Evolutionary conservation across 371 early-diverging fungal genomes (phyloP).

Genomic region (Polyrhizophydium stewartii): DNA sequence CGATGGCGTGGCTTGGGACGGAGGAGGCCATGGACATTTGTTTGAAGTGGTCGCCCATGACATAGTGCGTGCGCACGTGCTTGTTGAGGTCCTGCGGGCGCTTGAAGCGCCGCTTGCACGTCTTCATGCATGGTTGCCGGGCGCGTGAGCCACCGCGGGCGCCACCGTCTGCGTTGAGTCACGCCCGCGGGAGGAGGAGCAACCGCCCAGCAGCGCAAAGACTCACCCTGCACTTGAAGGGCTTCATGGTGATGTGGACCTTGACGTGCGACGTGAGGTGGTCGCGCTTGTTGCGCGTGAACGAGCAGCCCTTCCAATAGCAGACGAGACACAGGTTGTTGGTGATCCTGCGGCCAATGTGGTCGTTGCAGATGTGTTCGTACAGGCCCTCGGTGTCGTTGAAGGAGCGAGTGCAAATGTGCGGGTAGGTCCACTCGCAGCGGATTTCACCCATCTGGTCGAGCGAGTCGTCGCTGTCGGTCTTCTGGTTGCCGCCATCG

Average conservation of each 20-base stretch:
- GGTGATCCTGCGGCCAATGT: slow-evolving; percentile 86
- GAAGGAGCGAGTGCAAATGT: slow-evolving; percentile 38
- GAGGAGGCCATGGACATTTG: neutral
- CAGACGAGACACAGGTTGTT: slow-evolving; percentile 85
- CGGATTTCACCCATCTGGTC: too few species aligned
- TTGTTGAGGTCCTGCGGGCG: slow-evolving; percentile 92
- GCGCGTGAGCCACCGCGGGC: neutral
- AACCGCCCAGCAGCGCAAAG: neutral
- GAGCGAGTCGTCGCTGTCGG: too few species aligned
- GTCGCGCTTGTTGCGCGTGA: slow-evolving; percentile 75
- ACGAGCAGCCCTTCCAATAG: slow-evolving; percentile 79
- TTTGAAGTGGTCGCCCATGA: neutral
- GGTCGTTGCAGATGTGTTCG: slow-evolving; percentile 76
- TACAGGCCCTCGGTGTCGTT: slow-evolving; percentile 78
- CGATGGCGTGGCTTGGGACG: neutral
- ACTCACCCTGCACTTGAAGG: slow-evolving; percentile 63
- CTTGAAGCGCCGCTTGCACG: slow-evolving; percentile 84
- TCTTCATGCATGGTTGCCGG: slow-evolving; percentile 36
- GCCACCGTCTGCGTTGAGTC: too few species aligned
- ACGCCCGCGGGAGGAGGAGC: too few species aligned
- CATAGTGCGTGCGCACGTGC: slow-evolving; percentile 49
- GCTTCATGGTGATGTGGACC: slow-evolving; percentile 89
- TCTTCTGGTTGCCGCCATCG: too few species aligned
- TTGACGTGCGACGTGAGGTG: slow-evolving; percentile 91
- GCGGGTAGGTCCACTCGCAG: too few species aligned